phyloP scores from a whole-genome alignment of 305 asterid species.

The Fraxinus baroniana region DNA sequence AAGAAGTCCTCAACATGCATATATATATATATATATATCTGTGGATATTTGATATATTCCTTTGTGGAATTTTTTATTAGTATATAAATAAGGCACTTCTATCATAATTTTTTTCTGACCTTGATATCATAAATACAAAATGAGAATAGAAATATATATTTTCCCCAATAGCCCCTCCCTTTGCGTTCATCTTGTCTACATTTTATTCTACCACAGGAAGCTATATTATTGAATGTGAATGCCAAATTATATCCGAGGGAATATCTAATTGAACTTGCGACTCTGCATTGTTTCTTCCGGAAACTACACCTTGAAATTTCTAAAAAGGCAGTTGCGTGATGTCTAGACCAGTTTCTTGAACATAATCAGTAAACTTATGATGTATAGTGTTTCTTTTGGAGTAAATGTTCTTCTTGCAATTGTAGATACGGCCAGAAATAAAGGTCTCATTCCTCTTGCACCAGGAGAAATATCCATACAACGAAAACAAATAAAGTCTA shows the following conservation, averaged over 20 bases:
- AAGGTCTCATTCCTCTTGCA: slow-evolving; percentile 89
- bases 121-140: background rate
- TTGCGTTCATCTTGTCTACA: background rate
- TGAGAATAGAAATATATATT: background rate
- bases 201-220: background rate
- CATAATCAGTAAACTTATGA: background rate
- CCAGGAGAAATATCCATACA: slow-evolving; percentile 80
- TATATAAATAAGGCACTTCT: background rate
- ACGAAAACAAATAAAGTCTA: slow-evolving; percentile 85
- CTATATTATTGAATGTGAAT: background rate
- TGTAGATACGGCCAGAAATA: slow-evolving; percentile 95
- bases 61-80: background rate
- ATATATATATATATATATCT: background rate
- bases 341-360: background rate
- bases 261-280: background rate
- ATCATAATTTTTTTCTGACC: background rate
- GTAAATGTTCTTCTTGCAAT: slow-evolving; percentile 18
- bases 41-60: background rate
- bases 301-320: background rate
- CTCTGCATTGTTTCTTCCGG: background rate
- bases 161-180: background rate
- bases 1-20: slow-evolving; percentile 56
- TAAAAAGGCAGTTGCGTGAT: background rate
- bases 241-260: background rate
- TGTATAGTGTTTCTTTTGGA: slow-evolving; percentile 19